Evolutionary conservation across 2,329 filamentous ascomycete species (phyloP), one percentile per base, ranked within the genome.

Genomic region (Aspergillus clavatus): DNA sequence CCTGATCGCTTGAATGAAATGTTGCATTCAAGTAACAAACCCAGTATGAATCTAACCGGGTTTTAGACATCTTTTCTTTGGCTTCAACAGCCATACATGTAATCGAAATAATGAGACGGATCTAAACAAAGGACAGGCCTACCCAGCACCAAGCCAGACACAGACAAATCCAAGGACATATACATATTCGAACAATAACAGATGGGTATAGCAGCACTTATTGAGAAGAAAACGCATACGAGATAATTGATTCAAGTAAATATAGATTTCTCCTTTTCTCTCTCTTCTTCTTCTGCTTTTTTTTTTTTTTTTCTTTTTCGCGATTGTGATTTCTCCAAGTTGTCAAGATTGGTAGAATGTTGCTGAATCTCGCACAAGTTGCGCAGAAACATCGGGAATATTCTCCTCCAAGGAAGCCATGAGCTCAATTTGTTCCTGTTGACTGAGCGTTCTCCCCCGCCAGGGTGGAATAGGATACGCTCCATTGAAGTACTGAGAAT

Each of bases 391-490:
- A 50, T 72, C 70, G 3, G 71, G 71, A 38, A 73, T 55, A 73
- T 86, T 64, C 7, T 69, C 59, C 65, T 93, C 86, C 26, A 95
- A 76, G 39, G 83, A 82, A 44, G 83, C 81, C 85, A 94, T 89
- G 28, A 95, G 72, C 70, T 95, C 87, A 51, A 84, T 70, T 67
- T 93, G 88, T 66, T 94, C 87, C 59, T 88, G 80, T 52, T 89
- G 84, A 47, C 83, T 90, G 24, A 94, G 72, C 47, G 75, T 75
- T 77, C 88, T 57, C 81, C 81, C 47, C 76, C 78, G 61, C 79
- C 78, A 64, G 51, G 70, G 58, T 59, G 73, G 65, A 48, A 70
- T 61, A 23, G 69, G 70, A 45, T 70, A 71, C 8, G 70, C 67
- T 37, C 73, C 70, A 35, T 71, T 68, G 52, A 71, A 69, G 49